These are phyloP conservation scores for Gautieria morchelliformis DNA, from an alignment of 768 basidiomycete species.

Conservation along the genomic window DNA sequence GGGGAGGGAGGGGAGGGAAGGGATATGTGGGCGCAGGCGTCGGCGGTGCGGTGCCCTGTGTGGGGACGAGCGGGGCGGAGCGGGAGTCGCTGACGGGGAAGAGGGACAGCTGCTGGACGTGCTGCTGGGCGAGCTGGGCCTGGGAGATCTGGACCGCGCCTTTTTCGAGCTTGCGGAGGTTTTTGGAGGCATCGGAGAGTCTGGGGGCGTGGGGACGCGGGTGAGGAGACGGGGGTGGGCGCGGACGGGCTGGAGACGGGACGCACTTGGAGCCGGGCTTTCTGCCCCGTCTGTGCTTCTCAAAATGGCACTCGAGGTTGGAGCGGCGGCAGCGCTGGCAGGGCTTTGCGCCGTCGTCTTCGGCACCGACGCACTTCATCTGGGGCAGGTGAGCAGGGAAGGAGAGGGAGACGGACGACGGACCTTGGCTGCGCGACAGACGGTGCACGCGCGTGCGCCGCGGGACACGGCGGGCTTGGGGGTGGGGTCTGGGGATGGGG, in stretches of 20 bases:
- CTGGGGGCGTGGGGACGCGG: conserved; percentile 38
- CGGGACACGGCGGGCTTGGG: conserved; percentile 29
- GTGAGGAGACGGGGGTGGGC: too few species aligned
- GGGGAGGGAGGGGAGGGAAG: too few species aligned
- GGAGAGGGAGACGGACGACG: background rate
- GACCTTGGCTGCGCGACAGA: conserved; percentile 79
- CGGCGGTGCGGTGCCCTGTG: too few species aligned
- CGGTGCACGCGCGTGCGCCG: conserved; percentile 64
- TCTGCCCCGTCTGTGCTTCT: conserved; percentile 81
- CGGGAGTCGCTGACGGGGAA: too few species aligned
- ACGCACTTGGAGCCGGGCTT: conserved; percentile 84
- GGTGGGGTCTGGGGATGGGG: background rate
- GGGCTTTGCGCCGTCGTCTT: conserved; percentile 61
- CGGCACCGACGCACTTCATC: conserved; percentile 91
- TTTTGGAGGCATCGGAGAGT: conserved; percentile 81
- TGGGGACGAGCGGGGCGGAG: too few species aligned
- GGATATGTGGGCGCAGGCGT: too few species aligned
- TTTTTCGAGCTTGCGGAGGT: conserved; percentile 80
- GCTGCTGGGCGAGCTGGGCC: too few species aligned
- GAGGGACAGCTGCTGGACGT: too few species aligned
- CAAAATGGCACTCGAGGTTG: conserved; percentile 69
- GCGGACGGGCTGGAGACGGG: conserved; percentile 5
- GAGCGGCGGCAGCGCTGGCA: conserved; percentile 82
- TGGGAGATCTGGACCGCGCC: conserved; percentile 57
- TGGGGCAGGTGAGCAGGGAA: conserved; percentile 20